Percentiles rank a stretch among this genome's conserved stretches.
Conservation (phyloP, 2,329 filamentous ascomycete genomes). For the Emmonsiellopsis sp. region DNA sequence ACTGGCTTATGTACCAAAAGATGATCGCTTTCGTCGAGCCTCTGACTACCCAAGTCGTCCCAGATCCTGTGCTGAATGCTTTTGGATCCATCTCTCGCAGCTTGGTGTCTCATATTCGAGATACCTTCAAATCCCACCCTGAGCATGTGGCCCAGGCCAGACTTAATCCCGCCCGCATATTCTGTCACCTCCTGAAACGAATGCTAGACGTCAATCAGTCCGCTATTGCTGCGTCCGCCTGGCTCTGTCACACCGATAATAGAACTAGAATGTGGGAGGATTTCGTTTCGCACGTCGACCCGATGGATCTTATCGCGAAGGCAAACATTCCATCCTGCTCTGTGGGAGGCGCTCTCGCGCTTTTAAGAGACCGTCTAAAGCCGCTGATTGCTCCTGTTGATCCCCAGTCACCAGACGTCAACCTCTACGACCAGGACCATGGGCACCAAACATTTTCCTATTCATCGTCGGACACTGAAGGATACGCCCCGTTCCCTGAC, state of each 20-base stretch:
- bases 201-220: conserved; percentile 86
- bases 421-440: conserved; percentile 23
- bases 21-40: conserved; percentile 88
- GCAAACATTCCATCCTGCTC: conserved; percentile 33
- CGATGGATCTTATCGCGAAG: conserved; percentile 30
- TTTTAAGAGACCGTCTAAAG: conserved; percentile 36
- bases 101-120: conserved; percentile 70
- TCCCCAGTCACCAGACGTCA: conserved; percentile 24
- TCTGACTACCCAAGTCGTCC: conserved; percentile 85
- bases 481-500: conserved; percentile 39
- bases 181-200: conserved; percentile 75
- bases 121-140: conserved; percentile 77
- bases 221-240: conserved; percentile 86
- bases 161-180: conserved; percentile 77
- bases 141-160: conserved; percentile 79
- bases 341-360: conserved; percentile 24
- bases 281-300: conserved; percentile 43
- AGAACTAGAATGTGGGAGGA: conserved; percentile 93
- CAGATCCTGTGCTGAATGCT: conserved; percentile 76
- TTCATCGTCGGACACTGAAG: conserved; percentile 26
- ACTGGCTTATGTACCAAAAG: conserved; percentile 91
- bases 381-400: conserved; percentile 33
- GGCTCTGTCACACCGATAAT: conserved; percentile 80
- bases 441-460: conserved; percentile 26
- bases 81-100: conserved; percentile 77